Conservation (phyloP, 176 grass and related monocot genomes). For the Phoenix dactylifera region DNA sequence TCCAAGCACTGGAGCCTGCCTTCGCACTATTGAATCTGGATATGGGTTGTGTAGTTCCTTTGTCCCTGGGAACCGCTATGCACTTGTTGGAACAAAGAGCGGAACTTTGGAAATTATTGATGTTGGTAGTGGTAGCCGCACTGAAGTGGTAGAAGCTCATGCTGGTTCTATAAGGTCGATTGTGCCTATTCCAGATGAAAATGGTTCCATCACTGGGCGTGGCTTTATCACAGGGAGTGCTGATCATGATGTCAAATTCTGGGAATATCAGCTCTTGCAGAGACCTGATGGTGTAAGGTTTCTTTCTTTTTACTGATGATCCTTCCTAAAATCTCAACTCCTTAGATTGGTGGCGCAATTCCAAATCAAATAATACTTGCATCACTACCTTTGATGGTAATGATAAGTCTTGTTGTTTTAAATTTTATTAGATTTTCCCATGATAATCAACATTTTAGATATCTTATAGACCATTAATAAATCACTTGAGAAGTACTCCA, state of each 20-base stretch:
- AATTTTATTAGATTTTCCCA: too few species aligned
- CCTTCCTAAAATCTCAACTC: background rate
- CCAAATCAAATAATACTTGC: too few species aligned
- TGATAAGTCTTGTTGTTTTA: too few species aligned
- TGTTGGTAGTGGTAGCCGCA: slow-evolving; percentile 69
- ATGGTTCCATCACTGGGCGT: slow-evolving; percentile 38
- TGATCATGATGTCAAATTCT: slow-evolving; percentile 91
- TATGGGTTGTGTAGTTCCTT: slow-evolving; percentile 86
- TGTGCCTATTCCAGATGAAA: slow-evolving; percentile 59
- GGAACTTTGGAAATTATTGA: slow-evolving; percentile 91
- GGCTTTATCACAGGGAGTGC: slow-evolving; percentile 85
- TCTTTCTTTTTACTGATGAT: background rate
- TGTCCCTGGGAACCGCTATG: slow-evolving; percentile 81
- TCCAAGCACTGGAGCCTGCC: slow-evolving; percentile 72
- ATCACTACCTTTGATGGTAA: too few species aligned
- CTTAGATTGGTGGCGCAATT: background rate
- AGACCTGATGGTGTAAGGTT: slow-evolving; percentile 56
- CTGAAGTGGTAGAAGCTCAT: slow-evolving; percentile 84
- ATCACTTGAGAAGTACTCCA: background rate
- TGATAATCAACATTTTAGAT: too few species aligned
- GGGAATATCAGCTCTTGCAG: slow-evolving; percentile 71
- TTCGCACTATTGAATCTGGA: slow-evolving; percentile 85
- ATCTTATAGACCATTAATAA: too few species aligned
- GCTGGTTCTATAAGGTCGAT: slow-evolving; percentile 70
- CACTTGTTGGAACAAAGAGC: slow-evolving; percentile 71